Evolutionary conservation across 1,284 basidiomycete genomes (phyloP).

Genomic region (Pulveroboletus sp.): DNA sequence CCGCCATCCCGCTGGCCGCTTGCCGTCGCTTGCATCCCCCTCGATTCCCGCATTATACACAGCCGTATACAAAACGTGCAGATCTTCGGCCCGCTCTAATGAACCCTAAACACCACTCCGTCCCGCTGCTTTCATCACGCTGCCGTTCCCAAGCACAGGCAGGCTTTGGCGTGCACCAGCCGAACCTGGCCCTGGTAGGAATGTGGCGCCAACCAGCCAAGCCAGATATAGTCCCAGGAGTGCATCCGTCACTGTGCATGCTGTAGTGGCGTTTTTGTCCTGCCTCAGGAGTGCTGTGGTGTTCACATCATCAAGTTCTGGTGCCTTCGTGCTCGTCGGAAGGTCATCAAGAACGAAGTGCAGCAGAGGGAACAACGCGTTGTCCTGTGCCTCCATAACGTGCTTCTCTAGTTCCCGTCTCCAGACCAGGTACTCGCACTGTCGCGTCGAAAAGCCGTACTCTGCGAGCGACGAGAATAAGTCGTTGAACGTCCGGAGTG

Average conservation of each 20-base stretch:
- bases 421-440: slow-evolving; percentile 92
- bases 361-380: slow-evolving; percentile 94
- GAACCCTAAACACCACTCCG: slow-evolving; percentile 40
- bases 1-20: not conserved
- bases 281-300: slow-evolving; percentile 60
- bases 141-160: slow-evolving; percentile 37
- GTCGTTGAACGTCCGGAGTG: slow-evolving; percentile 87
- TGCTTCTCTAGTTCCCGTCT: slow-evolving; percentile 90
- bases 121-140: slow-evolving; percentile 42
- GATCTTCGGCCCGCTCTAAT: not conserved
- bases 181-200: slow-evolving; percentile 67
- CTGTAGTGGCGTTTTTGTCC: slow-evolving; percentile 37
- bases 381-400: slow-evolving; percentile 91
- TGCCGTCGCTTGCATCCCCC: not conserved
- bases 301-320: slow-evolving; percentile 88
- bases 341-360: slow-evolving; percentile 98
- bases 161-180: slow-evolving; percentile 40
- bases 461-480: slow-evolving; percentile 73
- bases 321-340: slow-evolving; percentile 93
- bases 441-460: slow-evolving; percentile 81
- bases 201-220: slow-evolving; percentile 88
- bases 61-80: not conserved
- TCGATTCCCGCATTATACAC: not conserved
- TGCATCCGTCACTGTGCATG: slow-evolving; percentile 68
- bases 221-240: slow-evolving; percentile 90